phyloP scores from a whole-genome alignment of 2,329 filamentous ascomycete species.

The Exutisphaerella laricina region DNA sequence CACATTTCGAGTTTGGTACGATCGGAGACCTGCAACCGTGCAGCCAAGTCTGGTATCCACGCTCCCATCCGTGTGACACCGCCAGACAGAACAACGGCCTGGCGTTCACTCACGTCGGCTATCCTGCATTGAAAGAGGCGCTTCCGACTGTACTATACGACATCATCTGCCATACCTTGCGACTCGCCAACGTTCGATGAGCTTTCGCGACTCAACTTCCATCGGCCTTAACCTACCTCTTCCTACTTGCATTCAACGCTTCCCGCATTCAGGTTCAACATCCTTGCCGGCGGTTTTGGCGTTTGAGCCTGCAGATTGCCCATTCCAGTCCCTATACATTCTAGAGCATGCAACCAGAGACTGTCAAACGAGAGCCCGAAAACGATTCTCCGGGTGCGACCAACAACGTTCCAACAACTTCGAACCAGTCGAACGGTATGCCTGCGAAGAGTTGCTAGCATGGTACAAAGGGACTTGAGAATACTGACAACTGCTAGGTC shows the following conservation, averaged over 20 bases:
- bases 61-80: slow-evolving; percentile 2
- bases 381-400: slow-evolving; percentile 21
- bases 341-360: slow-evolving; percentile 27
- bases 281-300: too few species aligned
- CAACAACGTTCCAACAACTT: slow-evolving; percentile 11
- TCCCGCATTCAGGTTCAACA: too few species aligned
- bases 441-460: slow-evolving; percentile 1
- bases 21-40: slow-evolving; percentile 4
- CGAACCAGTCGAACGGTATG: slow-evolving; percentile 19
- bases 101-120: not conserved
- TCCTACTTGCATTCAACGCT: too few species aligned
- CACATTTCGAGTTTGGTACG: not conserved
- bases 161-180: not conserved
- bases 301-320: too few species aligned
- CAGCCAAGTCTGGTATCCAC: slow-evolving; percentile 1
- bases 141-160: not conserved
- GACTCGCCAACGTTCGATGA: slow-evolving; percentile 10
- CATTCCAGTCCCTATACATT: too few species aligned
- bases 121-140: not conserved
- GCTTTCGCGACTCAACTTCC: slow-evolving; percentile 1
- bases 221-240: slow-evolving; percentile 6
- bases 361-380: slow-evolving; percentile 24
- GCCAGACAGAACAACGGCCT: not conserved
- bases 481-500: slow-evolving; percentile 2
- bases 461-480: too few species aligned